Evolutionary conservation across 1,284 basidiomycete species (phyloP), one percentile per base, ranked within the genome.

Genomic region (Austropuccinia psidii): DNA sequence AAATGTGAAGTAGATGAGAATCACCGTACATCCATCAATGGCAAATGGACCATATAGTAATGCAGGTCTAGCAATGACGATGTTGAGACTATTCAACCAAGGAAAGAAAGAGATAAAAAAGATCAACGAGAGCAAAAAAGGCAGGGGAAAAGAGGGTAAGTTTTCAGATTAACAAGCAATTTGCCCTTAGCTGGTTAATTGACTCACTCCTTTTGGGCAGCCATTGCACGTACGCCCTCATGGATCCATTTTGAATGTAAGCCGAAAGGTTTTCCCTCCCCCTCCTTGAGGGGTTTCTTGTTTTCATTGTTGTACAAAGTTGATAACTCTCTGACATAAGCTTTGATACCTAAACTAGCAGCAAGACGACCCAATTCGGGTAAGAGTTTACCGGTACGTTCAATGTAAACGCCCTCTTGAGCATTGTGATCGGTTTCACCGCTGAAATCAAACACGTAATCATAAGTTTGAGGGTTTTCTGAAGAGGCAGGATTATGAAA

Each of bases 261-360:
- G 41, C 72, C 66, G 31, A 66, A 74, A 13, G 72, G 72, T 64
- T 74, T 74, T 1, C 72, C 72, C 45, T 74, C 72, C 49, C 72
- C 72, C 24, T 74, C 72, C 54, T 74, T 74, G 50, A 74, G 50
- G 13, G 72, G 72, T 74, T 74, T 74, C 45, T 74, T 74, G 15
- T 74, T 57, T 27, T 74, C 72, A 39, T 43, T 57, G 13, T 74
- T 49, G 54, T 74, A 74, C 24, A 74, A 52, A 7, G 72, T 29
- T 6, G 72, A 62, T 21, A 74, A 43, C 47, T 74, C 72, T 17
- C 72, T 35, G 13, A 74, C 54, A 45, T 74, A 74, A 35, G 72
- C 72, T 27, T 74, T 74, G 29, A 74, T 62, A 52, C 52, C 52
- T 45, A 55, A 57, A 1, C 45, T 24, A 24, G 61, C 62, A 31